phyloP scores from a whole-genome alignment of 2,329 filamentous ascomycete species.

The Exophiala sp. region DNA sequence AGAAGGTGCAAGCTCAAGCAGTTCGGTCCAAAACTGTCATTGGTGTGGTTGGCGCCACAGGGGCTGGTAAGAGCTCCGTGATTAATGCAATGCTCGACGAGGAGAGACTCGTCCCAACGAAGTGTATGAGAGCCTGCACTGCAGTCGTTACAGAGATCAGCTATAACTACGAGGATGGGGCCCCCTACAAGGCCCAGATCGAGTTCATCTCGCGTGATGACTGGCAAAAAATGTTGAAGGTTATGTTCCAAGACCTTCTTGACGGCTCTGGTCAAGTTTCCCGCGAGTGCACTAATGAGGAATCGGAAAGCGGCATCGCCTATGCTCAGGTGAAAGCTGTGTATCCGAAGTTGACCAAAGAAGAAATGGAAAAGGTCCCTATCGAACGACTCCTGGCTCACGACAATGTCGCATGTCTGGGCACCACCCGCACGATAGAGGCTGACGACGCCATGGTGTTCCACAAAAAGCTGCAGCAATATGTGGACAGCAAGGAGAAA shows the following conservation, averaged over 20 bases:
- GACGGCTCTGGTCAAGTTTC: conserved; percentile 39
- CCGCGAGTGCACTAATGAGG: conserved; percentile 38
- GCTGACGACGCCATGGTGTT: conserved; percentile 41
- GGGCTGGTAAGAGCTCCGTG: conserved; percentile 59
- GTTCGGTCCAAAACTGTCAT: conserved; percentile 38
- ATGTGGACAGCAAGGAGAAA: conserved; percentile 57
- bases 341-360: conserved; percentile 39
- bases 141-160: conserved; percentile 60
- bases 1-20: conserved; percentile 40
- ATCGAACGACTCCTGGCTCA: conserved; percentile 44
- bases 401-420: conserved; percentile 45
- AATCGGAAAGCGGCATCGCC: conserved; percentile 44
- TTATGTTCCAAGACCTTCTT: conserved; percentile 49
- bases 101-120: conserved; percentile 54
- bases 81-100: conserved; percentile 64
- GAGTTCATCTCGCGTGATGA: conserved; percentile 54
- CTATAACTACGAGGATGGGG: conserved; percentile 47
- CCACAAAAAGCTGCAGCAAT: conserved; percentile 46
- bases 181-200: conserved; percentile 54
- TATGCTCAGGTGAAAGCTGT: conserved; percentile 42
- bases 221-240: conserved; percentile 52
- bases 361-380: conserved; percentile 38
- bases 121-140: conserved; percentile 61
- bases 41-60: conserved; percentile 60
- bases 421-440: conserved; percentile 42